These are phyloP conservation scores for Ascobolus immersus DNA, from an alignment of 495 filamentous ascomycete genomes.

Conservation along the genomic window DNA sequence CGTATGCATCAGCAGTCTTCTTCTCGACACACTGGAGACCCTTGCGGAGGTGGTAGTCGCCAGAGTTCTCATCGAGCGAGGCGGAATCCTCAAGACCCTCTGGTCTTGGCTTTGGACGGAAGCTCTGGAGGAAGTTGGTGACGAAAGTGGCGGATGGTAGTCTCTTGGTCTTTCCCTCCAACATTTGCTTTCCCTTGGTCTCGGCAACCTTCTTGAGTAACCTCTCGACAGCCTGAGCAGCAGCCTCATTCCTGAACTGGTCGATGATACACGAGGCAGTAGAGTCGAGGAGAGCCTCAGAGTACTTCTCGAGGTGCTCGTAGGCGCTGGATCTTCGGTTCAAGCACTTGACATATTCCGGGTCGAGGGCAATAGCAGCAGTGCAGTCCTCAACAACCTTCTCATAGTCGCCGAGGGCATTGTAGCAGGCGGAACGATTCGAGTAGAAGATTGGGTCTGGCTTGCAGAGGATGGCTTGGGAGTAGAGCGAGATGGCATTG, in stretches of 20 bases:
- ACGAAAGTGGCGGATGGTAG: conserved; percentile 88
- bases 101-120: conserved; percentile 55
- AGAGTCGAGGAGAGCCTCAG: conserved; percentile 86
- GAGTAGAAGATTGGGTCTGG: conserved; percentile 96
- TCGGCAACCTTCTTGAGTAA: conserved; percentile 94
- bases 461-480: conserved; percentile 87
- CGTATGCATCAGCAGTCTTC: conserved; percentile 73
- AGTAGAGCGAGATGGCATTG: conserved; percentile 76
- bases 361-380: conserved; percentile 72
- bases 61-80: conserved; percentile 50
- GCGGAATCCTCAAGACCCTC: conserved; percentile 55
- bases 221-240: conserved; percentile 70
- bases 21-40: conserved; percentile 56
- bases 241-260: conserved; percentile 68
- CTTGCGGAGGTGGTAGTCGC: conserved; percentile 58
- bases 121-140: conserved; percentile 95
- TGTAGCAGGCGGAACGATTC: conserved; percentile 92
- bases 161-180: conserved; percentile 41
- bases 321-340: conserved; percentile 91
- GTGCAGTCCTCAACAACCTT: conserved; percentile 95
- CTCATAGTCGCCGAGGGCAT: conserved; percentile 70
- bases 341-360: conserved; percentile 88
- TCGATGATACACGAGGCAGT: conserved; percentile 99
- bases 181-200: conserved; percentile 63
- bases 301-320: conserved; percentile 71